Evolutionary conservation across 192 early-diverging fungal species (phyloP), one percentile per base, ranked within the genome.

Genomic region (Polychytrium aggregatum): DNA sequence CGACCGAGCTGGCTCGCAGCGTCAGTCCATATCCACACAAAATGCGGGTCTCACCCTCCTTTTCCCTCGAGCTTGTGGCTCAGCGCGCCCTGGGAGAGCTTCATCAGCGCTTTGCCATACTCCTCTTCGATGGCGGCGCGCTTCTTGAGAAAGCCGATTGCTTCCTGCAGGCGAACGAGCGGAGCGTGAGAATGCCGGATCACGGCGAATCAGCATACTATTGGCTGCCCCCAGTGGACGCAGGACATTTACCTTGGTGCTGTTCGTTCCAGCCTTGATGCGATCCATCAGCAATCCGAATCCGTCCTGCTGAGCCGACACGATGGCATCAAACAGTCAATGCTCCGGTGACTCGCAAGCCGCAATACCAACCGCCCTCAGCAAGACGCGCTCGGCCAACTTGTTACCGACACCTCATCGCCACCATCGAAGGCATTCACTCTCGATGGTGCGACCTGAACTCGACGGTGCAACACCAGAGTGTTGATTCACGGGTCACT

Each of bases 41-140:
- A 8, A 4, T 33, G 31, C 31, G 11, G n/a, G 34, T 52, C 30
- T 52, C 53, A 79, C 71, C 64, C 78, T 56, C 57, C 72, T 46
- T 68, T 83, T 25, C 69, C 61, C 31, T 70, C 59, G 25, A 64
- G 57, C 53, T 62, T 64, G 33, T 49, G 31, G 8, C 1, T 79
- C 70, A 62, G 48, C 30, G 20, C 14, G 38, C 55, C 58, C 24
- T 81, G 82, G 7, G 82, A 72, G 0, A 93, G 65, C 52, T 90
- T 91, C 29, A 79, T 65, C 68, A 97, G 71, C 35, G 72, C 67
- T 35, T 80, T 70, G 20, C 81, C 85, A 60, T 98, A 95, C 33
- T 93, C 87, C 43, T 89, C 90, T 55, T 98, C 94, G 30, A 95
- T 83, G 3, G 68, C 55, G 1, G 94, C 87, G n/a, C 94, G 77